Percentiles rank a stretch among this genome's conserved stretches.
These are phyloP conservation scores for Cubamyces sp. DNA, from an alignment of 768 basidiomycete species.

Conservation along the genomic window DNA sequence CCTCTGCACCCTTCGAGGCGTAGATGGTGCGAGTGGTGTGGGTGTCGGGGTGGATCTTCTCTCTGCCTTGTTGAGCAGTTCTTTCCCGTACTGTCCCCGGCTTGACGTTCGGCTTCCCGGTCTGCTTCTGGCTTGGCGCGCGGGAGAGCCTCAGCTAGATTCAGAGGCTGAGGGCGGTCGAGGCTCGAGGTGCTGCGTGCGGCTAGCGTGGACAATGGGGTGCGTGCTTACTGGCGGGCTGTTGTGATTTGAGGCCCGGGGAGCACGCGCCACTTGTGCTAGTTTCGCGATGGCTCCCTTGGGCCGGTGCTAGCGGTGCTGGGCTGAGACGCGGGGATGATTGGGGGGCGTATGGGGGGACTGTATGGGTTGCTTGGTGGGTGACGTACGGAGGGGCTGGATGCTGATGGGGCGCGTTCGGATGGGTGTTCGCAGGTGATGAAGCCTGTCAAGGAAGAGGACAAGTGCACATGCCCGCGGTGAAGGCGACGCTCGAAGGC, in stretches of 20 bases:
- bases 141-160: too few species aligned
- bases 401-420: slow-evolving; percentile 14
- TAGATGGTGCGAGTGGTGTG: background rate
- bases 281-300: background rate
- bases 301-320: background rate
- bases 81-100: too few species aligned
- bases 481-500: slow-evolving; percentile 8
- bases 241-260: background rate
- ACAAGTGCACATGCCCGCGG: slow-evolving; percentile 49
- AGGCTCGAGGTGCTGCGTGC: background rate
- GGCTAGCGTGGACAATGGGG: background rate
- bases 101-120: too few species aligned
- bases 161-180: background rate
- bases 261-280: background rate
- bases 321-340: background rate
- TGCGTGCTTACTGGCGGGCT: background rate
- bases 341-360: background rate
- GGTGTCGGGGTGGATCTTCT: slow-evolving; percentile 7
- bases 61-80: background rate
- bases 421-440: slow-evolving; percentile 44
- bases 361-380: slow-evolving; percentile 25
- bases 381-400: slow-evolving; percentile 30
- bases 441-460: slow-evolving; percentile 52
- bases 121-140: slow-evolving; percentile 7
- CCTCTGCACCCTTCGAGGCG: background rate